Conservation (phyloP, 371 early-diverging fungal species). For the Nematocida homosporus region DNA sequence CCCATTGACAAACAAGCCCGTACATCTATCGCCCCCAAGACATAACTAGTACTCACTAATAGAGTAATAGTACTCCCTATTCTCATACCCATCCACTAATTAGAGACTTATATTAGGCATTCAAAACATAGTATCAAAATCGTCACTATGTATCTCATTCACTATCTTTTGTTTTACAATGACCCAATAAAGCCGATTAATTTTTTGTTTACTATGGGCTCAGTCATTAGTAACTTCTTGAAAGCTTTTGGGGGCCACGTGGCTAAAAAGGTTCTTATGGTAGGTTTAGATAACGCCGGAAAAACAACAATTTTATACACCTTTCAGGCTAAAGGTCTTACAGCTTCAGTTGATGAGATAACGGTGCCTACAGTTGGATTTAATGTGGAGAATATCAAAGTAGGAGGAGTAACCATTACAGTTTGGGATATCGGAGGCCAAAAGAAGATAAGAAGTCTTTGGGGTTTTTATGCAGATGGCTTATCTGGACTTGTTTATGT, state of each 20-base stretch:
- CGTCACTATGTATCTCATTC: constrained; percentile 20
- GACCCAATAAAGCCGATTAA: constrained; percentile 32
- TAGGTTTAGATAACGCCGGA: constrained; percentile 74
- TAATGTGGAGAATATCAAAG: constrained; percentile 67
- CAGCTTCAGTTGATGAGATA: constrained; percentile 69
- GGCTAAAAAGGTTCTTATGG: constrained; percentile 69
- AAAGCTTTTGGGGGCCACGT: constrained; percentile 30
- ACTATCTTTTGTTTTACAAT: background rate
- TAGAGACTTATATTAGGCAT: constrained; percentile 43
- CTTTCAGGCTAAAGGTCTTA: constrained; percentile 86
- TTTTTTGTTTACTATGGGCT: constrained; percentile 55
- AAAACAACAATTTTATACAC: constrained; percentile 74
- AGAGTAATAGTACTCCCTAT: too few species aligned
- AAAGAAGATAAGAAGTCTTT: constrained; percentile 68
- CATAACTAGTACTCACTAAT: too few species aligned
- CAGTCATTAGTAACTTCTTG: constrained; percentile 45
- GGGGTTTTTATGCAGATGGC: constrained; percentile 67
- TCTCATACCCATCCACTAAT: too few species aligned
- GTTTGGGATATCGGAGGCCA: constrained; percentile 71
- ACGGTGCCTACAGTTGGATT: constrained; percentile 85
- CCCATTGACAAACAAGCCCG: background rate
- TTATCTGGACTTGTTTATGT: constrained; percentile 78
- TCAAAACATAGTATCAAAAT: constrained; percentile 31
- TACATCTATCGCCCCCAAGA: too few species aligned
- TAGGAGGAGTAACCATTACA: constrained; percentile 65